Conservation (phyloP, 176 grass and related monocot species). For the Echinochloa phyllopogon region DNA sequence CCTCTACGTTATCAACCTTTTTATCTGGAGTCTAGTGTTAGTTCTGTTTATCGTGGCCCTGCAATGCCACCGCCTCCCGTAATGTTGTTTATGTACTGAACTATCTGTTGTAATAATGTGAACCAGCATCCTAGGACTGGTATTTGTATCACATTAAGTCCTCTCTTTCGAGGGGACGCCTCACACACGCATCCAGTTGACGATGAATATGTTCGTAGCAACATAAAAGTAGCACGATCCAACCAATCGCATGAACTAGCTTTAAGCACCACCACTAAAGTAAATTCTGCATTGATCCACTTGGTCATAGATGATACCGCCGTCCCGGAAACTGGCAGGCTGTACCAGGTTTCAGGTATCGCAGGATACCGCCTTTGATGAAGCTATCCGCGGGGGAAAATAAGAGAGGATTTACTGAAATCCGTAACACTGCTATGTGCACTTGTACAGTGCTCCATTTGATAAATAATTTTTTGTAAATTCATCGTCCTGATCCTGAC, state of each 20-base stretch:
- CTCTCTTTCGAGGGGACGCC: too few relatives aligned
- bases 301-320: constrained; percentile 23
- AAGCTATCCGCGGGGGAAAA: background rate
- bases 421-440: too few relatives aligned
- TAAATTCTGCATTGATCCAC: background rate
- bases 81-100: too few relatives aligned
- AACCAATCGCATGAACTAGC: background rate
- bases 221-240: background rate
- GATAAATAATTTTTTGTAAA: background rate
- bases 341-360: constrained; percentile 17
- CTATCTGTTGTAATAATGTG: too few relatives aligned
- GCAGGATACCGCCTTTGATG: background rate
- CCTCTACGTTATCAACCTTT: too few relatives aligned
- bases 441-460: background rate
- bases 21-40: too few relatives aligned
- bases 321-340: background rate
- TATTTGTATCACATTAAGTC: too few relatives aligned
- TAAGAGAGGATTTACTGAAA: background rate
- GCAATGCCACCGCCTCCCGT: too few relatives aligned
- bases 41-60: too few relatives aligned
- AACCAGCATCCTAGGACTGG: too few relatives aligned
- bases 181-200: background rate
- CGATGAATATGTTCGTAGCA: background rate
- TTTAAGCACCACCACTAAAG: background rate
- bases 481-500: background rate